These are phyloP conservation scores for Halophytophthora batemanensis DNA, from an alignment of 352 stramenopile genomes.

Conservation along the genomic window DNA sequence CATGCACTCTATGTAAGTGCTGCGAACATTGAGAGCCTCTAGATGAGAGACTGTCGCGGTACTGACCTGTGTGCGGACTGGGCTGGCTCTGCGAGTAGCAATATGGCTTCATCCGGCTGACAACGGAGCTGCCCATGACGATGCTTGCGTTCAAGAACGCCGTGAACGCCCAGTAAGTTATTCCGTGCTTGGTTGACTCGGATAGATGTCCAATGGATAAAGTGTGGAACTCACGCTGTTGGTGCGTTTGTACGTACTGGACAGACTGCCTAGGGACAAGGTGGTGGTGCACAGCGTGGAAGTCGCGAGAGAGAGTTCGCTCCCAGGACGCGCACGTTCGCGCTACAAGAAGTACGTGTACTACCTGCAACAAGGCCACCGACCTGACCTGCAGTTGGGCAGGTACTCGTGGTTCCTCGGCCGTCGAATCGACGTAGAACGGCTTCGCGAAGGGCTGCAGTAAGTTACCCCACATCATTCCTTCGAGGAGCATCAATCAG, in stretches of 20 bases:
- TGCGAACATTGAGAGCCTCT: background rate
- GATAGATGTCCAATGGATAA: background rate
- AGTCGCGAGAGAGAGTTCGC: slow-evolving; percentile 14
- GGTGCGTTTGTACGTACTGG: slow-evolving; percentile 3
- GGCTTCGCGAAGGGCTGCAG: slow-evolving; percentile 63
- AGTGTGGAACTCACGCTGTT: slow-evolving; percentile 2
- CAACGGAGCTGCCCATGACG: slow-evolving; percentile 32
- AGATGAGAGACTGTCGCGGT: background rate
- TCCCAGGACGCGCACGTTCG: slow-evolving; percentile 63
- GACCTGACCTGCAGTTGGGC: slow-evolving; percentile 60
- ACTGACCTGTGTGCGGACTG: background rate
- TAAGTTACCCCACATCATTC: slow-evolving; percentile 12
- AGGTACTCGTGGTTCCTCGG: slow-evolving; percentile 86
- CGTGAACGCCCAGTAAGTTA: slow-evolving; percentile 52
- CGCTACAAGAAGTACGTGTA: slow-evolving; percentile 89
- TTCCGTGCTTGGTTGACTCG: background rate
- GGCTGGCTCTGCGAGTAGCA: slow-evolving; percentile 38
- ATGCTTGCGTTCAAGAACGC: slow-evolving; percentile 40
- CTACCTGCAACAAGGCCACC: slow-evolving; percentile 83
- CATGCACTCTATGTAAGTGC: slow-evolving; percentile 76
- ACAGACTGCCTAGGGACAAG: slow-evolving; percentile 30
- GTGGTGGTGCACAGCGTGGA: slow-evolving; percentile 55
- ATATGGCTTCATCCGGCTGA: slow-evolving; percentile 78
- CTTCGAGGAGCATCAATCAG: background rate
- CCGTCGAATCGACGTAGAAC: slow-evolving; percentile 52